phyloP scores from a whole-genome alignment of 2,329 filamentous ascomycete genomes.

The Ophiostoma triangulosporum region DNA sequence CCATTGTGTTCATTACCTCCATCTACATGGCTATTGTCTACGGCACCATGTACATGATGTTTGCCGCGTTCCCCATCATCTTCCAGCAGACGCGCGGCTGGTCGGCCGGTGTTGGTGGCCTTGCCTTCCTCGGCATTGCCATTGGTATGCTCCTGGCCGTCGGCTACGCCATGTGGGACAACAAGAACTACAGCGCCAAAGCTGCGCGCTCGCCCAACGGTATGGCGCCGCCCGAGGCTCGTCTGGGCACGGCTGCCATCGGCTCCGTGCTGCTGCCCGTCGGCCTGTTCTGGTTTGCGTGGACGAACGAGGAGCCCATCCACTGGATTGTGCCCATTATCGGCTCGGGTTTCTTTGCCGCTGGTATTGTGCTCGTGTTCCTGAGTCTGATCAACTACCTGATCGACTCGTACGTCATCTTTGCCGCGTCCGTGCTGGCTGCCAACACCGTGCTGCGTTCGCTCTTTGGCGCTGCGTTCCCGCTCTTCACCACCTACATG shows the following conservation, averaged over 20 bases:
- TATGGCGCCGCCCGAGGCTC: slow-evolving; percentile 50
- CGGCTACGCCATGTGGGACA: slow-evolving; percentile 39
- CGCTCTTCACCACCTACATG: slow-evolving; percentile 53
- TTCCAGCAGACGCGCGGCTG: slow-evolving; percentile 48
- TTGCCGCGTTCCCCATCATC: slow-evolving; percentile 51
- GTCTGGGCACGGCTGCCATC: slow-evolving; percentile 47
- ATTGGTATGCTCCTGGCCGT: slow-evolving; percentile 52
- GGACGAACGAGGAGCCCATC: slow-evolving; percentile 40
- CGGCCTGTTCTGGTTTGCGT: slow-evolving; percentile 56
- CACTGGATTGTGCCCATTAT: slow-evolving; percentile 25
- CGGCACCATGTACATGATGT: slow-evolving; percentile 45
- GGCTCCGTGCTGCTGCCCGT: slow-evolving; percentile 49
- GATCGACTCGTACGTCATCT: slow-evolving; percentile 60
- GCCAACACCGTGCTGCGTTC: slow-evolving; percentile 60
- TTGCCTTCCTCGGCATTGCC: slow-evolving; percentile 55
- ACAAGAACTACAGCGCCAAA: slow-evolving; percentile 36
- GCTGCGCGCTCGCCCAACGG: slow-evolving; percentile 31
- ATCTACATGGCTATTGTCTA: slow-evolving; percentile 54
- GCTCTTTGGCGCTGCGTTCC: slow-evolving; percentile 59
- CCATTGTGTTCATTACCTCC: slow-evolving; percentile 52
- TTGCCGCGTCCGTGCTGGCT: slow-evolving; percentile 61
- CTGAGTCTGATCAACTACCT: slow-evolving; percentile 53
- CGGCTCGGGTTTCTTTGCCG: slow-evolving; percentile 25
- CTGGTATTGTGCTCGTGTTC: slow-evolving; percentile 48
- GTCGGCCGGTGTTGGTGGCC: slow-evolving; percentile 43